Base-by-base conservation (phyloP, 768 basidiomycete genomes). In the Termitomyces sp. region DNA sequence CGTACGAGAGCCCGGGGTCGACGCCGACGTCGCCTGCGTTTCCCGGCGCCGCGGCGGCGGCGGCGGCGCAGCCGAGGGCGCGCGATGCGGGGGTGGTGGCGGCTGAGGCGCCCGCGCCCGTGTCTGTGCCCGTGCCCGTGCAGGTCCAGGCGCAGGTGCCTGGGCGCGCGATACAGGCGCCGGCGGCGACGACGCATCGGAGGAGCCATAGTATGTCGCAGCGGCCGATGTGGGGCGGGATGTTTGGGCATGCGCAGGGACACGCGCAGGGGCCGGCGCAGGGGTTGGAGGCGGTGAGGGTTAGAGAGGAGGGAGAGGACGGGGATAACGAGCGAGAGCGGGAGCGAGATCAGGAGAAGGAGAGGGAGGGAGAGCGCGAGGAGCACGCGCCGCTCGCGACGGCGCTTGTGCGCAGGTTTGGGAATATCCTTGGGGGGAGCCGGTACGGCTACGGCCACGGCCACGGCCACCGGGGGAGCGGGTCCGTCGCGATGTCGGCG, bases 191-290 rank as follows among this genome's bases (percentile, higher is more conserved):
- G 31, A 89, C 87, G 5, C 92, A 94, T 70, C 79, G 87, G 53
- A 77, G 91, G 54, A 92, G 89, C 60, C 92, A 93, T 68, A 90
- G 89, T 66, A 78, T 94, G 70, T 90, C 87, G 63, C 88, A 92
- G 67, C 73, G 90, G 20, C 91, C 89, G 47, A 75, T 73, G 2
- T 83, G 85, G 81, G 77, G 80, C 26, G 81, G 80, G 10, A 78
- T 86, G 74, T 85, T 88, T 68, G 84, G 86, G 12, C 42, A 42
- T 42, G n/a, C 2, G n/a, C 41, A 42, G 20, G 41, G n/a, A 2
- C 37, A 39, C 10, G 68, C 41, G 26, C 47, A 52, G 72, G 73
- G 64, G 53, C 68, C 67, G 20, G 72, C 74, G 36, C 78, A 51
- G 10, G 39, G n/a, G 42, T 8, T 29, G 16, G 55, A 50, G 26